These are phyloP conservation scores for Vitis hybrid DNA, from an alignment of 177 flowering plant genomes.

Conservation along the genomic window DNA sequence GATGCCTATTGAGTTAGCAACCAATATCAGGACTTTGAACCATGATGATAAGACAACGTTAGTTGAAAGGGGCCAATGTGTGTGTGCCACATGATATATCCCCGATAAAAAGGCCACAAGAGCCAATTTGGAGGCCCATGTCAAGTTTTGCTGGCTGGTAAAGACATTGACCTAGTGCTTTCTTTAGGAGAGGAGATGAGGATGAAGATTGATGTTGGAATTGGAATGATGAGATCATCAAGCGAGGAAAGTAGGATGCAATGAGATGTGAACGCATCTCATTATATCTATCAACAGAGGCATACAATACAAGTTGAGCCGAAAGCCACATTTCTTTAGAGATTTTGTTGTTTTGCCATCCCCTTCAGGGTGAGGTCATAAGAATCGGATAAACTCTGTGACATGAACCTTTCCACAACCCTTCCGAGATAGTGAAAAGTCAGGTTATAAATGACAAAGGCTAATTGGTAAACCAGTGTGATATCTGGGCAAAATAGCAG, in stretches of 20 bases:
- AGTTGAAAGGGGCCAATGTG: no score
- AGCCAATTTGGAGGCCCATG: not conserved
- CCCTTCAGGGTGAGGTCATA: not conserved
- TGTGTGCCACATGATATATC: no score
- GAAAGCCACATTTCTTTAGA: not conserved
- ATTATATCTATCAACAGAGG: not conserved
- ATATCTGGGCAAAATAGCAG: constrained; percentile 6
- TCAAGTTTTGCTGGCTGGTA: not conserved
- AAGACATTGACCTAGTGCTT: not conserved
- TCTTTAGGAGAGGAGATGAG: not conserved
- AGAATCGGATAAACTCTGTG: no score
- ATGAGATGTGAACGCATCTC: not conserved
- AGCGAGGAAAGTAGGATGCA: not conserved
- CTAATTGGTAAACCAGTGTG: not conserved
- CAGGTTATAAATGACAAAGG: not conserved
- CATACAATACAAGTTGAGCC: not conserved
- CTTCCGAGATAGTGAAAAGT: constrained; percentile 2
- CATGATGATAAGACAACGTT: no score
- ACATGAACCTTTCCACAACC: not conserved
- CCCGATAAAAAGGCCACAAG: no score
- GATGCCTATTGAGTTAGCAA: no score
- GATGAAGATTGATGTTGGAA: not conserved
- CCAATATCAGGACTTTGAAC: no score
- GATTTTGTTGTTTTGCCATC: not conserved
- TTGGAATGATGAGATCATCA: not conserved